Evolutionary conservation across 441 rosid species (phyloP).

Genomic region (Erodium moschatum): DNA sequence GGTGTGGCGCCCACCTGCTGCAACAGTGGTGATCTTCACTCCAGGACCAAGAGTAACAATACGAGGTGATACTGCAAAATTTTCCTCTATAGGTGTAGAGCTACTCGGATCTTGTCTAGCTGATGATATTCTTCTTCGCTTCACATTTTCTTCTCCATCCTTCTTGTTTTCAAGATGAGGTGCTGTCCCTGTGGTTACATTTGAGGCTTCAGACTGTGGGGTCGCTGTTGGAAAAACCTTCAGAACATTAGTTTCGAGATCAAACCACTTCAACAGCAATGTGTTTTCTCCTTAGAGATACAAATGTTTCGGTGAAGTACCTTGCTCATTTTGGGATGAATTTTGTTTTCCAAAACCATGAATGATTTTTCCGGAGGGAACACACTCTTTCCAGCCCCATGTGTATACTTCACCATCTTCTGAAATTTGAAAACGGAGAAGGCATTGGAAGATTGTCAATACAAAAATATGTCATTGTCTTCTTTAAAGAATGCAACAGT

Average conservation of each 20-base stretch:
- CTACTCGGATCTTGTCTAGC: constrained; percentile 67
- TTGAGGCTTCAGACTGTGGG: constrained; percentile 46
- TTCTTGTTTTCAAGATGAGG: constrained; percentile 36
- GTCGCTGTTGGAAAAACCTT: constrained; percentile 35
- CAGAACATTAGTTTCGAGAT: constrained; percentile 16
- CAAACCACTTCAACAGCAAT: constrained; percentile 7
- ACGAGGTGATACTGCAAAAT: constrained; percentile 50
- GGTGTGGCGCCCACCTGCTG: constrained; percentile 98
- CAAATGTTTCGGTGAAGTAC: constrained; percentile 27
- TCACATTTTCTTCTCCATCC: constrained; percentile 55
- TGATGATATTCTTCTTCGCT: constrained; percentile 57
- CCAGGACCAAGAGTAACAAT: constrained; percentile 70
- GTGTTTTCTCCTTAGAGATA: neutral
- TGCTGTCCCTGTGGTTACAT: constrained; percentile 39
- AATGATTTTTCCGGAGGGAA: constrained; percentile 69
- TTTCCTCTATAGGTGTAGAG: constrained; percentile 60
- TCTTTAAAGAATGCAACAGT: neutral
- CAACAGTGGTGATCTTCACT: constrained; percentile 65
- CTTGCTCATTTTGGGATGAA: constrained; percentile 54
- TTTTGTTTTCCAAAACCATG: constrained; percentile 37
- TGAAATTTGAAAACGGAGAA: constrained; percentile 24
- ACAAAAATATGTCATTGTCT: neutral
- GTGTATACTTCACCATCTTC: constrained; percentile 73
- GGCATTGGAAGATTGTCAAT: neutral
- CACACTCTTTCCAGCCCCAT: constrained; percentile 99